Percentiles rank a stretch among this genome's conserved stretches.
Conservation (phyloP, 1,284 basidiomycete species). For the Austropuccinia psidii region DNA sequence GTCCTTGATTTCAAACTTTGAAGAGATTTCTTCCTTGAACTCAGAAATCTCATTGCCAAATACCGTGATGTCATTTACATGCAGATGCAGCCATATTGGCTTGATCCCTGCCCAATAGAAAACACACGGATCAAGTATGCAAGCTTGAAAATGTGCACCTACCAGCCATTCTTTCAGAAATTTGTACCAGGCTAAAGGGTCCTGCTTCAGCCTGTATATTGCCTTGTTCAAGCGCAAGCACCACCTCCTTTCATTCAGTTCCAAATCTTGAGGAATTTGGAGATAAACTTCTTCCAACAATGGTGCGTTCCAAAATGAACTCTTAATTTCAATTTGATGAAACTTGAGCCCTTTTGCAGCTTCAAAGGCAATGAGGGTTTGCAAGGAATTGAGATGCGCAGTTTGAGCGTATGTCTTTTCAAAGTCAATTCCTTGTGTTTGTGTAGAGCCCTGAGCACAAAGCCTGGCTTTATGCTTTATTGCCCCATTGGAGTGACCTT, state of each 20-base stretch:
- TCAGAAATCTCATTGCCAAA: no score
- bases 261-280: background rate
- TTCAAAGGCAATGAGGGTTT: background rate
- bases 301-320: background rate
- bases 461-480: background rate
- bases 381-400: background rate
- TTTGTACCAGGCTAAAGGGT: background rate
- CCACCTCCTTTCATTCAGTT: background rate
- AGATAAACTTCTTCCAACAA: background rate
- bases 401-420: background rate
- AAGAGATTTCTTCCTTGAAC: no score
- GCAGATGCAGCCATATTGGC: background rate
- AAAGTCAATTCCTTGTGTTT: background rate
- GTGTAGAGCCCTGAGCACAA: background rate
- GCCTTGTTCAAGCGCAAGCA: background rate
- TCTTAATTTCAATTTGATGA: background rate
- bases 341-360: background rate
- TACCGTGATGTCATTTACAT: background rate
- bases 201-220: constrained; percentile 14
- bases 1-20: no score
- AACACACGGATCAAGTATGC: background rate
- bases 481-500: background rate
- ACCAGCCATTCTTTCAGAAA: background rate
- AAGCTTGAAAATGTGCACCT: background rate
- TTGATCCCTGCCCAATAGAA: background rate